Base-by-base conservation (phyloP, 2,329 filamentous ascomycete species). In the Aspergillus candidus region DNA sequence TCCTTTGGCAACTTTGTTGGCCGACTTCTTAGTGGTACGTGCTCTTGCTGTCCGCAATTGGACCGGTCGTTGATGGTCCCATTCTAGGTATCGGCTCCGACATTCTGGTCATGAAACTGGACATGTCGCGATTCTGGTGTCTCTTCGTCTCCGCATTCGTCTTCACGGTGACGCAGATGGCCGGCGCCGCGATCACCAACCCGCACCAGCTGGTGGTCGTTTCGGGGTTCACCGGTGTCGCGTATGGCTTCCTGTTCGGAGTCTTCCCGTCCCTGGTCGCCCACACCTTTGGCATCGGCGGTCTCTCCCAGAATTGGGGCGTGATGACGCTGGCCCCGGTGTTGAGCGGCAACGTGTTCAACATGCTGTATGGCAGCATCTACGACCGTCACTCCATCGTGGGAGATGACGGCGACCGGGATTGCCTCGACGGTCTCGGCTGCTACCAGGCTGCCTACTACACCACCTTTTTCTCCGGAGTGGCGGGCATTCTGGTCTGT, bases 261-360 rank as follows among this genome's bases (percentile, higher is more conserved):
- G 90, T 95, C 14, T 95, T 87, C 65, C 93, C 93, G 0, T 90
- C 89, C 11, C 81, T 97, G 13, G 79, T 87, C 8, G 88, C 90
- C 6, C 90, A 97, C 62, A 84, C 85, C 0, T 98, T 98, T 63
- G 93, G 93, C 6, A 85, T 96, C 18, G 78, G 84, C 48, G 91
- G 90, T 1, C 74, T 98, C 37, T 89, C 85, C 43, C 88, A 95
- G 61, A 98, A 97, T 60, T 98, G 93, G 91, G 93, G 93, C 11
- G 84, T 86, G 56, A 94, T 98, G 82, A 96, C 88, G 0, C 73
- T 96, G 38, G 84, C 88, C 3, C 90, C 91, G 0, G 88, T 95
- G 3, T 68, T 95, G 22, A 89, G 84, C 7, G 90, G 88, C 39
- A 94, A 97, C 57, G 66, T 95, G 15, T 97, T 94, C 75, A 98